A percentile compares a stretch with the other conserved stretches of the same genome.
Conservation (phyloP, 805 yeast species). For the Pichia phayaonensis region DNA sequence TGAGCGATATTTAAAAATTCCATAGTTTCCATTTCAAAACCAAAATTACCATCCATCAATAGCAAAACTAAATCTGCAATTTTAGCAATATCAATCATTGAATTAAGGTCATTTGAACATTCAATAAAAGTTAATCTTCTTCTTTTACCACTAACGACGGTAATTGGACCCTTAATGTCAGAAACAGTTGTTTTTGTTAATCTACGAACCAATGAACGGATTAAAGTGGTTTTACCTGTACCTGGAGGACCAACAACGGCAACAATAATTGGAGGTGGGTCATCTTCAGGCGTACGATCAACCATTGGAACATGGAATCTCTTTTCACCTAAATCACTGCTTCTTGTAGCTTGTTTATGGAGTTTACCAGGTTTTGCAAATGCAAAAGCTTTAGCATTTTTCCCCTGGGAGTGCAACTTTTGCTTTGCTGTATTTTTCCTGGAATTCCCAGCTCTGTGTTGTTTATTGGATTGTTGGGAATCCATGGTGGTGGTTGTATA, state of each 20-base stretch:
- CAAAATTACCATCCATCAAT: conserved; percentile 93
- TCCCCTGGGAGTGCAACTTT: conserved; percentile 83
- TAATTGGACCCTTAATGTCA: conserved; percentile 92
- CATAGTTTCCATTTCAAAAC: conserved; percentile 99
- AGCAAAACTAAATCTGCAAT: conserved; percentile 87
- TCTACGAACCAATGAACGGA: conserved; percentile 80
- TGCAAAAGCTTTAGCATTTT: conserved; percentile 77
- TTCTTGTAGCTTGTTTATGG: conserved; percentile 73
- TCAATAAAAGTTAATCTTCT: conserved; percentile 90
- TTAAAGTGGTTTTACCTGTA: conserved; percentile 91
- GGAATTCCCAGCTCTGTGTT: conserved; percentile 60
- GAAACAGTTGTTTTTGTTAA: conserved; percentile 77
- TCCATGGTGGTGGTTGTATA: conserved; percentile 8
- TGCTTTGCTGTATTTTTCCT: conserved; percentile 61
- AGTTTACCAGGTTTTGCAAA: conserved; percentile 80
- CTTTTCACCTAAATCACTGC: conserved; percentile 76
- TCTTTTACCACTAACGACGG: conserved; percentile 92
- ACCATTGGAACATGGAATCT: conserved; percentile 96
- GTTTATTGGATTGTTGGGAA: conserved; percentile 46
- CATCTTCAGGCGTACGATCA: conserved; percentile 94
- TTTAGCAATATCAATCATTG: conserved; percentile 95
- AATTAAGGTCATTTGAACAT: conserved; percentile 83
- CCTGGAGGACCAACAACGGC: conserved; percentile 99
- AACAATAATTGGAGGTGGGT: conserved; percentile 92
- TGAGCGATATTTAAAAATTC: conserved; percentile 93